A percentile compares a stretch with the other conserved stretches of the same genome.
Conservation (phyloP, 2,329 filamentous ascomycete species). For the Colletotrichum liaoningense region DNA sequence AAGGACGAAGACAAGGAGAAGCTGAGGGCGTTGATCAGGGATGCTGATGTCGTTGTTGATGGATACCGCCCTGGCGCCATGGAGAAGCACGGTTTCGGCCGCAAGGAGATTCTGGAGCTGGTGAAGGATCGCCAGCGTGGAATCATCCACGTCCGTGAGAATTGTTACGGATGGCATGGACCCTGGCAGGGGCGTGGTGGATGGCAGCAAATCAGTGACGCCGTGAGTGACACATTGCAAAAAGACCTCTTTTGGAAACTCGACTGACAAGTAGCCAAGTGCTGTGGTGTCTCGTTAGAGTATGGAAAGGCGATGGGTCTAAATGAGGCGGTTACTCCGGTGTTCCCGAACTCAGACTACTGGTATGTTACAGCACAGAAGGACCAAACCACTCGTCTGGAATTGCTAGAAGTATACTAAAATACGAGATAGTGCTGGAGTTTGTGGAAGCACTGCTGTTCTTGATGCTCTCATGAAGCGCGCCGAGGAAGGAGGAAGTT, state of each 20-base stretch:
- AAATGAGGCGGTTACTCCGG: slow-evolving; percentile 43
- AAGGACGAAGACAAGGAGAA: slow-evolving; percentile 23
- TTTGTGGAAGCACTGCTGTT: slow-evolving; percentile 52
- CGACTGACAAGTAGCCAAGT: slow-evolving; percentile 35
- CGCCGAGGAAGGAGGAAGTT: slow-evolving; percentile 43
- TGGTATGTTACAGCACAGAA: slow-evolving; percentile 32
- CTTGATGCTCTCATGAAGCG: slow-evolving; percentile 53
- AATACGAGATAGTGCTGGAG: slow-evolving; percentile 49
- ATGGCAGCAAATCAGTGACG: slow-evolving; percentile 66
- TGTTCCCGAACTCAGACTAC: slow-evolving; percentile 46
- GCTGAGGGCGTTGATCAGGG: slow-evolving; percentile 49
- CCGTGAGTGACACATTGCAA: slow-evolving; percentile 39
- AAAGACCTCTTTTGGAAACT: not conserved
- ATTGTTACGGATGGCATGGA: slow-evolving; percentile 65
- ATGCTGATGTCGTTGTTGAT: slow-evolving; percentile 62
- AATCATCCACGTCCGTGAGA: slow-evolving; percentile 61
- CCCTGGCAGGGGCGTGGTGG: slow-evolving; percentile 58
- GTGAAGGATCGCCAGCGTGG: slow-evolving; percentile 36
- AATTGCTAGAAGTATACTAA: not conserved
- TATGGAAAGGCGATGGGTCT: slow-evolving; percentile 56
- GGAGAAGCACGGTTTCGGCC: slow-evolving; percentile 57
- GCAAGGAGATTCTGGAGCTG: slow-evolving; percentile 52
- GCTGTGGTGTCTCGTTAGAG: slow-evolving; percentile 56
- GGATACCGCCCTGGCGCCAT: slow-evolving; percentile 61
- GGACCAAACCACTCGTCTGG: not conserved